Evolutionary conservation across 495 filamentous ascomycete species (phyloP).

Genomic region (Neurospora hispaniola): DNA sequence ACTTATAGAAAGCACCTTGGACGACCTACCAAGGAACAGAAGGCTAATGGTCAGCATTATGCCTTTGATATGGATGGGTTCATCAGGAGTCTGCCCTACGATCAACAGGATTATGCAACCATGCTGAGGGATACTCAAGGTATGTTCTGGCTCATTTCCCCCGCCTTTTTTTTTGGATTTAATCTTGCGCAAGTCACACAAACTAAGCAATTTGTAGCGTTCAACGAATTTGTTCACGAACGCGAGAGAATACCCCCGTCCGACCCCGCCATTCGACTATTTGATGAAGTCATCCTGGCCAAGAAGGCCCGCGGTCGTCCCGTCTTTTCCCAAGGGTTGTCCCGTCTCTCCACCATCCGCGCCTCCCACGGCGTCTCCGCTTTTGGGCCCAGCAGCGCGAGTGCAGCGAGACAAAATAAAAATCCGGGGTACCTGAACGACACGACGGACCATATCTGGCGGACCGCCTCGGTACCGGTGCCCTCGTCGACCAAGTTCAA

Average conservation of each 20-base stretch:
- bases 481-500: conserved; percentile 62
- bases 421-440: conserved; percentile 68
- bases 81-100: conserved; percentile 76
- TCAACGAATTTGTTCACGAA: conserved; percentile 95
- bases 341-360: conserved; percentile 41
- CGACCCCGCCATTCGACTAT: conserved; percentile 65
- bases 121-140: conserved; percentile 91
- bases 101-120: conserved; percentile 78
- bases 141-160: conserved; percentile 25
- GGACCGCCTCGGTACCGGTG: conserved; percentile 71
- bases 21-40: conserved; percentile 69
- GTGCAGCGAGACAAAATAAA: conserved; percentile 24
- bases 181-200: conserved; percentile 3
- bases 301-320: conserved; percentile 78
- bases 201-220: conserved; percentile 41
- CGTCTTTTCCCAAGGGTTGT: conserved; percentile 38
- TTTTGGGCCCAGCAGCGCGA: conserved; percentile 20
- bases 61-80: conserved; percentile 93
- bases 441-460: conserved; percentile 85
- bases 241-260: conserved; percentile 55
- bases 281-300: conserved; percentile 90
- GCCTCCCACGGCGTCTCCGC: conserved; percentile 33
- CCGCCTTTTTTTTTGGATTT: neutral
- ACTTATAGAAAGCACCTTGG: conserved; percentile 83
- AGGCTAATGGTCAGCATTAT: conserved; percentile 77